A percentile compares a stretch with the other conserved stretches of the same genome.
These are phyloP conservation scores for Pouteria campechiana DNA, from an alignment of 179 eudicot species.

Conservation along the genomic window DNA sequence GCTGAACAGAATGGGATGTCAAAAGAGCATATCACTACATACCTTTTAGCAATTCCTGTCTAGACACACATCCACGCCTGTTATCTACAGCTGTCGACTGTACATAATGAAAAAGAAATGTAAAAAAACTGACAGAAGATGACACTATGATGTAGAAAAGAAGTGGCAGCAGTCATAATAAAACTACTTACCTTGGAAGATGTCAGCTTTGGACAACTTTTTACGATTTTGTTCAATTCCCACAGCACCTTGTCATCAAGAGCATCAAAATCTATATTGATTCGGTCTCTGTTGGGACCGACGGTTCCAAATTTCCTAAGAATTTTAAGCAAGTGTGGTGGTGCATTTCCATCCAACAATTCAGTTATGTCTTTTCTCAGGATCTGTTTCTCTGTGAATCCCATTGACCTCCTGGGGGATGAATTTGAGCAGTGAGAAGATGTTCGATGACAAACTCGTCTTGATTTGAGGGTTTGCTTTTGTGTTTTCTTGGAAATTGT, in stretches of 20 bases:
- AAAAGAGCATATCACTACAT: no score
- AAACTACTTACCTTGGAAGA: conserved; percentile 16
- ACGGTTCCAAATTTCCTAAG: conserved; percentile 14
- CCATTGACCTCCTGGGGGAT: conserved; percentile 7
- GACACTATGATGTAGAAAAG: no score
- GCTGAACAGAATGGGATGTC: no score
- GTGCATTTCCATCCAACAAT: conserved; percentile 12
- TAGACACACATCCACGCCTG: no score
- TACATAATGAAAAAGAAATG: no score
- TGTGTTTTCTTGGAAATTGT: not conserved
- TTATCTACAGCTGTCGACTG: no score
- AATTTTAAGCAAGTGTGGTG: conserved; percentile 9
- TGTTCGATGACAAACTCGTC: not conserved
- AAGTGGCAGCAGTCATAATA: no score
- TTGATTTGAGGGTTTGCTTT: not conserved
- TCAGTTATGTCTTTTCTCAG: conserved; percentile 17
- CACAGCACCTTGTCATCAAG: conserved; percentile 15
- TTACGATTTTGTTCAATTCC: conserved; percentile 20
- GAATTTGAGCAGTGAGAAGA: not conserved
- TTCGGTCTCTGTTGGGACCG: conserved; percentile 6
- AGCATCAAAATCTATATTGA: conserved; percentile 13
- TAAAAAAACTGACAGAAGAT: no score
- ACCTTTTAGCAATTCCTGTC: no score
- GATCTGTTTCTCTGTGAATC: conserved; percentile 21
- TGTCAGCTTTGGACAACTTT: conserved; percentile 3